Percentiles rank a stretch among this genome's conserved stretches.
These are phyloP conservation scores for Rhizophora mangle DNA, from an alignment of 345 rosid species.

Conservation along the genomic window DNA sequence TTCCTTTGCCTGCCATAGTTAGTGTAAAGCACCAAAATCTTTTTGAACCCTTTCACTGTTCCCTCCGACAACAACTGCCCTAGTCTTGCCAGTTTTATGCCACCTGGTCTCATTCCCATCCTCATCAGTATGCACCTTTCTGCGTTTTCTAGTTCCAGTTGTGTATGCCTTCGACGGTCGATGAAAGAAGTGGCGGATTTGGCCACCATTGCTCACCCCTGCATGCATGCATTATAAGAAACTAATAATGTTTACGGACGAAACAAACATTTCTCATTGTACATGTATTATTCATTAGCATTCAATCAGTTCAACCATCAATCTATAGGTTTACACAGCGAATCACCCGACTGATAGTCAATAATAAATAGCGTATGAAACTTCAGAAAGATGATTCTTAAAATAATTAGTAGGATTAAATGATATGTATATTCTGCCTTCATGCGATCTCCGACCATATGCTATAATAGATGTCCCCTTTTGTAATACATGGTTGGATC, in stretches of 20 bases:
- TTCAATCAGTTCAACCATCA: not conserved
- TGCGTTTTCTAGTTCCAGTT: slow-evolving; percentile 80
- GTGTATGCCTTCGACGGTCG: slow-evolving; percentile 94
- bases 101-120: slow-evolving; percentile 85
- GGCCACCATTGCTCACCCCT: slow-evolving; percentile 91
- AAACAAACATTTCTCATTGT: not conserved
- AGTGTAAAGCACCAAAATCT: slow-evolving; percentile 83
- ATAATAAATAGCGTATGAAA: too few relatives aligned
- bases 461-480: too few relatives aligned
- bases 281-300: not conserved
- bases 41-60: slow-evolving; percentile 65
- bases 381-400: too few relatives aligned
- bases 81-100: slow-evolving; percentile 95
- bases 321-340: too few relatives aligned
- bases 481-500: too few relatives aligned
- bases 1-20: slow-evolving; percentile 82
- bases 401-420: too few relatives aligned
- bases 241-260: not conserved
- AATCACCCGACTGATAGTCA: too few relatives aligned
- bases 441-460: too few relatives aligned
- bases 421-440: too few relatives aligned
- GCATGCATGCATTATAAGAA: slow-evolving; percentile 6
- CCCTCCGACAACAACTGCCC: slow-evolving; percentile 54
- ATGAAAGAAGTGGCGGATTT: slow-evolving; percentile 85
- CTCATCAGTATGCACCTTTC: slow-evolving; percentile 70